Evolutionary conservation across 2,329 filamentous ascomycete genomes (phyloP).

Genomic region (Neopestalotiopsis rosae): DNA sequence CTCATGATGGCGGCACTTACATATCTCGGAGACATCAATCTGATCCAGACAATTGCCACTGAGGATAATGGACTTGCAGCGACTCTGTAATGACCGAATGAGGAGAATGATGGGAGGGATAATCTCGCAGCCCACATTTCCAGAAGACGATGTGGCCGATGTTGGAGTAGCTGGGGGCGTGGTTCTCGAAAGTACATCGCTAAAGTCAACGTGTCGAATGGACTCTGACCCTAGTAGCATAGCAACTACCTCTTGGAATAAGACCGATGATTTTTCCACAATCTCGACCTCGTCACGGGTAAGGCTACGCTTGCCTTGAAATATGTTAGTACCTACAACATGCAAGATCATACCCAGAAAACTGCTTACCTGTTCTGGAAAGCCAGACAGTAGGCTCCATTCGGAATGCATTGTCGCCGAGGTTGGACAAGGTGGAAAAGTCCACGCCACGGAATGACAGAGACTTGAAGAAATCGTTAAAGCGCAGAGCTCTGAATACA

Average conservation of each 20-base stretch:
- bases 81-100: constrained; percentile 49
- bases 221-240: constrained; percentile 61
- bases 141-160: constrained; percentile 11
- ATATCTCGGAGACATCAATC: constrained; percentile 54
- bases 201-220: constrained; percentile 59
- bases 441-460: constrained; percentile 61
- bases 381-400: constrained; percentile 55
- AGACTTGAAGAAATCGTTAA: constrained; percentile 64
- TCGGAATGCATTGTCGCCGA: constrained; percentile 49
- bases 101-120: constrained; percentile 55
- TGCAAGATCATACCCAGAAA: not conserved
- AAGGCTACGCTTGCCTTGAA: constrained; percentile 43
- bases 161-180: constrained; percentile 18
- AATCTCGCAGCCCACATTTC: constrained; percentile 41
- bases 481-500: constrained; percentile 60
- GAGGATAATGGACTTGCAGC: constrained; percentile 57
- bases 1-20: constrained; percentile 36
- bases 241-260: constrained; percentile 63
- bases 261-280: constrained; percentile 53
- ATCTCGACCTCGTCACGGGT: constrained; percentile 53
- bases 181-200: constrained; percentile 42
- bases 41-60: constrained; percentile 54
- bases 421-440: constrained; percentile 46
- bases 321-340: constrained; percentile 25
- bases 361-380: constrained; percentile 54